Conservation (phyloP, 495 filamentous ascomycete species). For the Daldinia vernicosa region DNA sequence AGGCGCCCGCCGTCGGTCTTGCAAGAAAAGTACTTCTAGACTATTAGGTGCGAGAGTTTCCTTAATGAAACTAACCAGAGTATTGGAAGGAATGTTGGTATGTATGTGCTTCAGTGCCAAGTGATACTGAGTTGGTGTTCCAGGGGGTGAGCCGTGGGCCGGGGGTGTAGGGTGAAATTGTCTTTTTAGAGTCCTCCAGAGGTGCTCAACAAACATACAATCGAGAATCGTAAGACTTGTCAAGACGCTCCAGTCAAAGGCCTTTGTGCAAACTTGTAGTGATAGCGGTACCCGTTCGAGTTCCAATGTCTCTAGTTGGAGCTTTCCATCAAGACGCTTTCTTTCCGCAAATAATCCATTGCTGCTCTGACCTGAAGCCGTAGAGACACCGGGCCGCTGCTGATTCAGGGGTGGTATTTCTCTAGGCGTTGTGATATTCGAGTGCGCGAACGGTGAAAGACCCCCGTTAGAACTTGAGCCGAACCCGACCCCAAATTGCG, state of each 20-base stretch:
- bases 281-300: constrained; percentile 84
- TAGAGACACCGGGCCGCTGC: background rate
- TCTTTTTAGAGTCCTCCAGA: constrained; percentile 82
- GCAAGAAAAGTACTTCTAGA: constrained; percentile 84
- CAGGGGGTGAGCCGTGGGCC: constrained; percentile 39
- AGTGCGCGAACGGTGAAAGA: background rate
- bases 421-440: constrained; percentile 2
- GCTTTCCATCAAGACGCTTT: constrained; percentile 57
- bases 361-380: background rate
- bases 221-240: constrained; percentile 83
- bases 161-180: constrained; percentile 69
- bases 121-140: constrained; percentile 64
- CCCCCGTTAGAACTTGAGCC: constrained; percentile 21
- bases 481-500: constrained; percentile 29
- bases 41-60: constrained; percentile 87
- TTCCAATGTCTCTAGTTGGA: constrained; percentile 79
- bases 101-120: constrained; percentile 83
- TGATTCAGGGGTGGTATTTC: constrained; percentile 18
- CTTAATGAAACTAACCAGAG: constrained; percentile 83
- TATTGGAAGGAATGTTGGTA: constrained; percentile 79
- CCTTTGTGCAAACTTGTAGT: constrained; percentile 70
- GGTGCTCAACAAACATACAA: constrained; percentile 77
- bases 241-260: constrained; percentile 81
- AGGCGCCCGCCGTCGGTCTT: constrained; percentile 69
- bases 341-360: constrained; percentile 6